A percentile compares a stretch with the other conserved stretches of the same genome.
Evolutionary conservation across 2,329 filamentous ascomycete genomes (phyloP).

Genomic region (Aspergillus flavus): DNA sequence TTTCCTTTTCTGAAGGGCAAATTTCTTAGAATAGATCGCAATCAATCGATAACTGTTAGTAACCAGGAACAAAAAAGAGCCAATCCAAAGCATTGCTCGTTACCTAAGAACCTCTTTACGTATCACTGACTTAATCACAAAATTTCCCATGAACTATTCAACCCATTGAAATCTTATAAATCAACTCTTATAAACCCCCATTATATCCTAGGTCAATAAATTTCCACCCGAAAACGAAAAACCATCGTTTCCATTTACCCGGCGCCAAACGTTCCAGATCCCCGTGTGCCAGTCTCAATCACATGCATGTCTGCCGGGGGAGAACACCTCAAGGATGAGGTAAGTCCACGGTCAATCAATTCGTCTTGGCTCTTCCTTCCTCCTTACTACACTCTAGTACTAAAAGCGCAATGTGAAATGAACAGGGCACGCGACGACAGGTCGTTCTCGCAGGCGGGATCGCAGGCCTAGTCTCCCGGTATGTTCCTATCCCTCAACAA

Average conservation of each 20-base stretch:
- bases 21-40: not conserved
- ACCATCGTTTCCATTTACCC: not conserved
- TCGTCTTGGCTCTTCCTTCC: not conserved
- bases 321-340: constrained; percentile 70
- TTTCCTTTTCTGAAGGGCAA: not conserved
- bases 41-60: not conserved
- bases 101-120: not conserved
- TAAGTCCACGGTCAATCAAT: constrained; percentile 32
- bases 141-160: not conserved
- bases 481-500: constrained; percentile 24
- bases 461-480: constrained; percentile 88
- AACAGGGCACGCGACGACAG: constrained; percentile 66
- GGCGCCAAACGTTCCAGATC: not conserved
- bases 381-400: not conserved
- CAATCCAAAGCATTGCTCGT: not conserved
- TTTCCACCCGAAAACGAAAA: not conserved
- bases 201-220: not conserved
- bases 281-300: constrained; percentile 20
- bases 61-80: not conserved
- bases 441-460: constrained; percentile 67
- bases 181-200: not conserved
- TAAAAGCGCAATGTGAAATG: not conserved
- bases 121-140: constrained; percentile 1
- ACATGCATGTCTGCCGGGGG: constrained; percentile 66
- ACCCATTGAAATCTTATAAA: not conserved